These are phyloP conservation scores for Sporothrix humicola DNA, from an alignment of 2,329 filamentous ascomycete genomes.

Conservation along the genomic window DNA sequence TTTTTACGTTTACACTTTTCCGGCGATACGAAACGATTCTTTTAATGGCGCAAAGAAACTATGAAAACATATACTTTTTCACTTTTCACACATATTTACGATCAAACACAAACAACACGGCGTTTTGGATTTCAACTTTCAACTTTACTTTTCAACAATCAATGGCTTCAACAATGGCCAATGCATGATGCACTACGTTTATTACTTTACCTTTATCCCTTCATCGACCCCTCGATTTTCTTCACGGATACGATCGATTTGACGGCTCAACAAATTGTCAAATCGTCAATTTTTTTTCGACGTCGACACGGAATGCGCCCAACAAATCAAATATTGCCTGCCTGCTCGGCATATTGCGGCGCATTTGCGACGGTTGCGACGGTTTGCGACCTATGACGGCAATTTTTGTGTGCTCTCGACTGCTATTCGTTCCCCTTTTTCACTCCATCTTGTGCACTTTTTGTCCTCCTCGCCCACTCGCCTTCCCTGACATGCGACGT, in stretches of 20 bases:
- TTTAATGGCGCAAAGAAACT: conserved; percentile 23
- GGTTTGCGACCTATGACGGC: conserved; percentile 15
- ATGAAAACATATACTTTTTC: neutral
- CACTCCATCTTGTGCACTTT: neutral
- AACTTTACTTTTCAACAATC: neutral
- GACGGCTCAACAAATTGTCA: neutral
- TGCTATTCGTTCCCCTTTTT: neutral
- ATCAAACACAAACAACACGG: conserved; percentile 26
- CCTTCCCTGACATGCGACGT: conserved; percentile 4
- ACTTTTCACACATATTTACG: neutral
- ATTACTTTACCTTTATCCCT: neutral
- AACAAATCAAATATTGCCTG: neutral
- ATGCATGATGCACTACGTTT: neutral
- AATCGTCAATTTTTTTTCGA: neutral
- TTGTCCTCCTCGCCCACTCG: neutral
- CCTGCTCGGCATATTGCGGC: conserved; percentile 14
- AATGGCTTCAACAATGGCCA: neutral
- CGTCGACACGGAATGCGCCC: neutral
- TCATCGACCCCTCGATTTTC: neutral
- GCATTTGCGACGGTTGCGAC: neutral
- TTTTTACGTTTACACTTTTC: neutral
- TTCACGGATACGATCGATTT: neutral
- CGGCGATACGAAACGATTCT: neutral
- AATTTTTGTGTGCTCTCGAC: neutral
- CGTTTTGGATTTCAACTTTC: conserved; percentile 6